Conservation (phyloP, 2,329 filamentous ascomycete species). For the Clonostachys byssicola region DNA sequence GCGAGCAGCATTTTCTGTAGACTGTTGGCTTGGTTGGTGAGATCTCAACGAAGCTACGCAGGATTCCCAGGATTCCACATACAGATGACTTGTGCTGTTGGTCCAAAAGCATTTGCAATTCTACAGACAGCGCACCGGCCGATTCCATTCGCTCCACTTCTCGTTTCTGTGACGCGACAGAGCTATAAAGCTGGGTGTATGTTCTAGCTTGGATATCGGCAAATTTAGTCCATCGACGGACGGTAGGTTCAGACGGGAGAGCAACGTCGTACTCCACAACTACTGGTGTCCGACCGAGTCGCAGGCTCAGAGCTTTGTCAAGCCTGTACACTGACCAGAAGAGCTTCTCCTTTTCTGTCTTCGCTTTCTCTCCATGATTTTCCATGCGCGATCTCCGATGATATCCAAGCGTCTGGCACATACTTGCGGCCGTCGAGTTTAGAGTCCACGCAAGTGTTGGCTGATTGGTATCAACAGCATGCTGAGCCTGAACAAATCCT, state of each 20-base stretch:
- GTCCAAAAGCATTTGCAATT: no score
- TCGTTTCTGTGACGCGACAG: neutral
- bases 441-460: conserved; percentile 23
- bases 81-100: no score
- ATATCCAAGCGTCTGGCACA: conserved; percentile 25
- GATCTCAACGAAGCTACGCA: no score
- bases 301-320: conserved; percentile 27
- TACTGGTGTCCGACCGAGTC: conserved; percentile 23
- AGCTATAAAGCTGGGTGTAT: conserved; percentile 25
- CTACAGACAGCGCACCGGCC: no score
- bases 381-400: conserved; percentile 9
- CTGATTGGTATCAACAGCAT: conserved; percentile 23
- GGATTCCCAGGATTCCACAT: no score
- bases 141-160: no score
- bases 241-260: conserved; percentile 7
- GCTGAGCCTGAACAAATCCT: conserved; percentile 15
- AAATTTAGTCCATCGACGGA: conserved; percentile 9
- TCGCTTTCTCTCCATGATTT: neutral
- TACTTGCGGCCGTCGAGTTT: conserved; percentile 23
- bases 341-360: conserved; percentile 4
- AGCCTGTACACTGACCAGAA: conserved; percentile 28
- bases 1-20: no score
- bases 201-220: conserved; percentile 20
- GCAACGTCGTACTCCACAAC: conserved; percentile 23
- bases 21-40: no score